A percentile compares a stretch with the other conserved stretches of the same genome.
Conservation (phyloP, 1,284 basidiomycete genomes). For the Hymenochaete sp. region DNA sequence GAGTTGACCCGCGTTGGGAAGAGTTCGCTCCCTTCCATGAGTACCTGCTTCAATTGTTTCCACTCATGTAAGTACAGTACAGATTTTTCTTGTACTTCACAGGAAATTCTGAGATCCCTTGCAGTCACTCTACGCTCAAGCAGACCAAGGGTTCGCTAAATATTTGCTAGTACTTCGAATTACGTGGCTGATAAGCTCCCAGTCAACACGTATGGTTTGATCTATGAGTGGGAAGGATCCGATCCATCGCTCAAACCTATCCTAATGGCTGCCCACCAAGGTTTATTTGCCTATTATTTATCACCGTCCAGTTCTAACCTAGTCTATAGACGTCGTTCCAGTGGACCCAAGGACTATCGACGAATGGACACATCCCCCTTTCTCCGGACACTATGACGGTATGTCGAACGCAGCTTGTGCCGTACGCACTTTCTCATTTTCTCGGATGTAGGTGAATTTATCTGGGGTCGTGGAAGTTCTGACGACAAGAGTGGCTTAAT, state of each 20-base stretch:
- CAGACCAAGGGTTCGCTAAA: constrained; percentile 23
- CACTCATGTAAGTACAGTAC: constrained; percentile 18
- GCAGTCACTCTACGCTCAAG: constrained; percentile 29
- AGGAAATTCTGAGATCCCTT: too few species aligned
- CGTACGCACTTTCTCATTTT: not conserved
- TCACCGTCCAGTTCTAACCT: constrained; percentile 1
- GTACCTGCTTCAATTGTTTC: constrained; percentile 19
- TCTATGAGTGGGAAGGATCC: constrained; percentile 40
- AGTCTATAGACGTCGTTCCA: constrained; percentile 33
- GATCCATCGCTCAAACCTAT: constrained; percentile 39
- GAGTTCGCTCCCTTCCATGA: constrained; percentile 20
- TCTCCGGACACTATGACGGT: constrained; percentile 34
- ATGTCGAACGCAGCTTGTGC: constrained; percentile 2
- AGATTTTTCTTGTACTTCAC: not conserved
- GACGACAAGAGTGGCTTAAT: constrained; percentile 36
- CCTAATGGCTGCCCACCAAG: constrained; percentile 40
- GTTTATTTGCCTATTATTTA: constrained; percentile 19
- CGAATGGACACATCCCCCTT: constrained; percentile 37
- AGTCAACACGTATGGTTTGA: constrained; percentile 39
- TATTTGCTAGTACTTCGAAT: not conserved
- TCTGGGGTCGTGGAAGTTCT: constrained; percentile 34
- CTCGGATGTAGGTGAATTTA: constrained; percentile 20
- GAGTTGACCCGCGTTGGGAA: constrained; percentile 21
- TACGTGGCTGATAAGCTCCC: not conserved
- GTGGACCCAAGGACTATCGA: constrained; percentile 31